Base-by-base conservation (phyloP, 768 basidiomycete genomes). In the Rubroboletus satanas region DNA sequence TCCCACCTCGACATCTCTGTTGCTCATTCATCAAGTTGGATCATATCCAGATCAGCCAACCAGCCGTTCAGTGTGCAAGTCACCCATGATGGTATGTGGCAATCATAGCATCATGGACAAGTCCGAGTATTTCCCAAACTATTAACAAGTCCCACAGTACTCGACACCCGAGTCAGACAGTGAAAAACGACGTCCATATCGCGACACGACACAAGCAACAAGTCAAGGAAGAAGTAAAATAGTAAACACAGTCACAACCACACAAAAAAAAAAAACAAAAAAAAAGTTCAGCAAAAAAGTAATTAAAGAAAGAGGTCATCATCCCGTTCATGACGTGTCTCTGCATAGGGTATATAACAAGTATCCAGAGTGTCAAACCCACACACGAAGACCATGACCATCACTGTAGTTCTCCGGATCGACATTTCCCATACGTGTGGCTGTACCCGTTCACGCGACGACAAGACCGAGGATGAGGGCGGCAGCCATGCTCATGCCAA, bases 401-500 rank as follows among this genome's bases (percentile, higher is more conserved):
- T 32, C 35, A 36, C 36, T 35, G 14, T 17, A 8, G 21, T 32
- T 42, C 18, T 42, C 53, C 29, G 12, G 7, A 29, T 35, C 21
- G 1, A 31, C 35, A 23, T 36, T 59, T 51, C 51, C 42, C 47
- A 56, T 21, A 49, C 11, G 5, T 17, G 33, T 52, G 63, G 36
- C 45, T 32, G 18, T 29, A 37, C 17, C 4, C 2, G 9, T 33
- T 66, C 53, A 70, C 11, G 66, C 69, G 18, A 72, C 63, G 15
- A 65, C 51, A 15, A 71, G 51, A 21, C 71, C 68, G 17, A 72
- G 55, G 1, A 54, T 14, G 36, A 66, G 47, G 21, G 71, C 69
- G 11, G 62, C 66, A 12, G 41, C 69, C 64, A 70, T 66, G 56
- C 68, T 58, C 59, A 71, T 51, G 18, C 69, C 68, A 2, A 58